Conservation (phyloP, 441 rosid genomes). For the Breynia disticha region DNA sequence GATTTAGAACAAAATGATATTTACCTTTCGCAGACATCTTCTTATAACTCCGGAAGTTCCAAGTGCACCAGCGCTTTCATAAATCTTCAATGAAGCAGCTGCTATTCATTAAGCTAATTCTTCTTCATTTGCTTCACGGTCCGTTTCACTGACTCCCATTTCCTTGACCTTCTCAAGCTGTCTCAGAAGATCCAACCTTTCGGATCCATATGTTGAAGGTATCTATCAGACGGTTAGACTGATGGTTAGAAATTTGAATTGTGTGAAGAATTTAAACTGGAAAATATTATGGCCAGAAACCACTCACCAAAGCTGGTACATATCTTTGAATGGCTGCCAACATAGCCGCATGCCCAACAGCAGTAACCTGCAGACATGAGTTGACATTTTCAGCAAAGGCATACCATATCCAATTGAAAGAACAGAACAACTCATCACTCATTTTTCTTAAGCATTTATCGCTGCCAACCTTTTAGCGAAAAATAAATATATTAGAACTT, state of each 20-base stretch:
- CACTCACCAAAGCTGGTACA: slow-evolving; percentile 68
- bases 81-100: neutral
- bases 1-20: slow-evolving; percentile 36
- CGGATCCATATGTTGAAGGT: slow-evolving; percentile 95
- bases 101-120: slow-evolving; percentile 32
- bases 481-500: too few species aligned
- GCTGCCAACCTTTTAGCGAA: too few species aligned
- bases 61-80: neutral
- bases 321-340: slow-evolving; percentile 96
- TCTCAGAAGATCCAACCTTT: slow-evolving; percentile 82
- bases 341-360: slow-evolving; percentile 97
- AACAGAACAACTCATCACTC: too few species aligned
- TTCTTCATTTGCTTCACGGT: slow-evolving; percentile 40
- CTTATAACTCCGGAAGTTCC: neutral
- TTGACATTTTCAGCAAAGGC: slow-evolving; percentile 10
- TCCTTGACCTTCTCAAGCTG: slow-evolving; percentile 87
- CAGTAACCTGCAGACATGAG: slow-evolving; percentile 62
- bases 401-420: slow-evolving; percentile 4
- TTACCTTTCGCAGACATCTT: neutral
- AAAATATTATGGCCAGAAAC: slow-evolving; percentile 13
- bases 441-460: too few species aligned
- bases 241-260: slow-evolving; percentile 2
- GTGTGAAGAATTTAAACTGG: slow-evolving; percentile 7
- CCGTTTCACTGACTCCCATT: slow-evolving; percentile 47
- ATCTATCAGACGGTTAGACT: slow-evolving; percentile 40